phyloP scores from a whole-genome alignment of 768 basidiomycete species.

The Pulveroboletus frians region DNA sequence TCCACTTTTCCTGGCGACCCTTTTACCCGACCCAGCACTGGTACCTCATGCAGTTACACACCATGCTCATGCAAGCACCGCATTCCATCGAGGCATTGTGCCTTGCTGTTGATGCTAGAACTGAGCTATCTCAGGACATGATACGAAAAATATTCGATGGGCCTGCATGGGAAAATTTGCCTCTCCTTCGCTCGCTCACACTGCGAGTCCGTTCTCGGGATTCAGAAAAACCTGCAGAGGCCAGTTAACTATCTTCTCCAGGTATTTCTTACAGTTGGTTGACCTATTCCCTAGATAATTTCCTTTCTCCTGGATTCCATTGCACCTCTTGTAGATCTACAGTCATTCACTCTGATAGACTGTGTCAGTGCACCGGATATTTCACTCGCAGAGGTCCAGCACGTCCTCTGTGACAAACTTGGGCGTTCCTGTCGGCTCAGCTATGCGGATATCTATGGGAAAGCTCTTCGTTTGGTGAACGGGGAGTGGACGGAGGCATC shows the following conservation, averaged over 20 bases:
- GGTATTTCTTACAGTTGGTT: background rate
- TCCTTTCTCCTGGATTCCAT: background rate
- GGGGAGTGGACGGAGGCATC: conserved; percentile 6
- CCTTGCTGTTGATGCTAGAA: background rate
- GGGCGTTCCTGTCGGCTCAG: background rate
- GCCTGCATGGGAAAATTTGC: background rate
- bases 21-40: background rate
- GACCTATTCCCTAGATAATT: background rate
- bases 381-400: background rate
- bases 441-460: background rate
- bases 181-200: conserved; percentile 9
- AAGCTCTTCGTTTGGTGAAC: background rate
- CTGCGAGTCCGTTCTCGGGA: background rate
- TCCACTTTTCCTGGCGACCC: background rate
- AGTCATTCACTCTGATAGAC: conserved; percentile 1
- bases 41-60: background rate
- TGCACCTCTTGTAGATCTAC: background rate
- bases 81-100: conserved; percentile 1
- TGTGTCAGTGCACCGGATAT: background rate
- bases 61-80: background rate
- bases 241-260: background rate
- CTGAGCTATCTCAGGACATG: background rate
- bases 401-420: conserved; percentile 1
- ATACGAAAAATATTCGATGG: background rate
- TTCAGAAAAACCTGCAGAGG: background rate